phyloP scores from a whole-genome alignment of 768 basidiomycete genomes.

The Lepiota venenata region DNA sequence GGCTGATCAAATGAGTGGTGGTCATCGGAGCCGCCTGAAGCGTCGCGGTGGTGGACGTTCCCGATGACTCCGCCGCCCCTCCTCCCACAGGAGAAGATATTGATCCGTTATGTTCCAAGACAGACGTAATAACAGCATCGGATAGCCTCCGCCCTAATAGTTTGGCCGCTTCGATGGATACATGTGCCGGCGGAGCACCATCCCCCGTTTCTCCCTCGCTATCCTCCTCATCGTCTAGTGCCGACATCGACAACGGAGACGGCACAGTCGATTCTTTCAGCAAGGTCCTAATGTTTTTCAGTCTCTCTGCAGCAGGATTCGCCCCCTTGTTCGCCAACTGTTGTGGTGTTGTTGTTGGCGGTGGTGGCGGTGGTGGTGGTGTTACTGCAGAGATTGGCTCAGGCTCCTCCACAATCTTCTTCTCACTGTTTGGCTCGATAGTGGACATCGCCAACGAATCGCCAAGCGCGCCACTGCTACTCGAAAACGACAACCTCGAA shows the following conservation, averaged over 20 bases:
- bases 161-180: conserved; percentile 28
- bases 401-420: conserved; percentile 5
- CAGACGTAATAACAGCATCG: conserved; percentile 34
- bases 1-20: conserved; percentile 30
- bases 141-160: conserved; percentile 39
- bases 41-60: neutral
- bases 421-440: conserved; percentile 20
- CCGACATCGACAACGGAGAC: conserved; percentile 31
- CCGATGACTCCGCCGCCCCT: neutral
- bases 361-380: too few species aligned
- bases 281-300: conserved; percentile 1
- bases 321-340: neutral
- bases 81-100: neutral
- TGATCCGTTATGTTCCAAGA: conserved; percentile 14
- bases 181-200: conserved; percentile 13
- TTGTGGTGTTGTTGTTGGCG: too few species aligned
- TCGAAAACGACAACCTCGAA: conserved; percentile 7
- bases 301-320: conserved; percentile 4
- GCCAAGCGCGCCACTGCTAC: conserved; percentile 18
- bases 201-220: conserved; percentile 22
- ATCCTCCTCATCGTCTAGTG: conserved; percentile 50
- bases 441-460: conserved; percentile 39
- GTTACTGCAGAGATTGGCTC: neutral
- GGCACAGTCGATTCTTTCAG: conserved; percentile 8
- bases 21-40: conserved; percentile 13